These are phyloP conservation scores for Volvariella volvacea DNA, from an alignment of 1,284 basidiomycete species.

Conservation along the genomic window DNA sequence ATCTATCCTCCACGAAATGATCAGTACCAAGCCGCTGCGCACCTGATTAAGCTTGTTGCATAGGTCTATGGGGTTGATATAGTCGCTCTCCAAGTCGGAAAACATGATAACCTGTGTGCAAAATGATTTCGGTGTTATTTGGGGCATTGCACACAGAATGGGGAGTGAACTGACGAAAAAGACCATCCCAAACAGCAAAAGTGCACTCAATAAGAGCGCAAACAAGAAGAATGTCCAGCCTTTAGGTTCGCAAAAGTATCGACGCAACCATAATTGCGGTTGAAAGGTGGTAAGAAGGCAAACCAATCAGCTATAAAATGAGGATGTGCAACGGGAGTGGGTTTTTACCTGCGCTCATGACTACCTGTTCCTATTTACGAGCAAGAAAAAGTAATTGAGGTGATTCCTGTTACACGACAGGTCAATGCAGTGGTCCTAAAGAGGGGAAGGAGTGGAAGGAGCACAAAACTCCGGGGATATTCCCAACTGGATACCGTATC, in stretches of 20 bases:
- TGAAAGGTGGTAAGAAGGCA: too few relatives aligned
- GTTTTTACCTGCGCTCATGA: constrained; percentile 9
- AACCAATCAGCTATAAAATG: too few relatives aligned
- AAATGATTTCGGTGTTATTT: neutral
- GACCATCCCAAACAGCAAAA: constrained; percentile 85
- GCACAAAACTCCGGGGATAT: too few relatives aligned
- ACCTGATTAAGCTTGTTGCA: constrained; percentile 99
- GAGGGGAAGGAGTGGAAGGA: too few relatives aligned
- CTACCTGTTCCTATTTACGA: neutral
- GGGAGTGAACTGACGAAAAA: constrained; percentile 71
- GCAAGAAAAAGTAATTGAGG: too few relatives aligned
- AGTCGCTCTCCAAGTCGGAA: constrained; percentile 96
- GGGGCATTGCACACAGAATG: neutral
- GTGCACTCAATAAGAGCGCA: constrained; percentile 80
- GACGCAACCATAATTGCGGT: too few relatives aligned
- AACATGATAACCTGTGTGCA: constrained; percentile 94
- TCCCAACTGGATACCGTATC: too few relatives aligned
- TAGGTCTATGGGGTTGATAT: constrained; percentile 99
- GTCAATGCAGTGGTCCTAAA: too few relatives aligned
- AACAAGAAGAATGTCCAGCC: constrained; percentile 84
- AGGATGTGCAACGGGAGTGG: too few relatives aligned
- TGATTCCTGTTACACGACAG: too few relatives aligned
- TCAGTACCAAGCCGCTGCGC: constrained; percentile 9
- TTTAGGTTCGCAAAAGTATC: constrained; percentile 19
- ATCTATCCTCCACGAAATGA: neutral